Percentiles rank a stretch among this genome's conserved stretches.
phyloP scores from a whole-genome alignment of 2,329 filamentous ascomycete species.

The Sphaerulina vaccinii region DNA sequence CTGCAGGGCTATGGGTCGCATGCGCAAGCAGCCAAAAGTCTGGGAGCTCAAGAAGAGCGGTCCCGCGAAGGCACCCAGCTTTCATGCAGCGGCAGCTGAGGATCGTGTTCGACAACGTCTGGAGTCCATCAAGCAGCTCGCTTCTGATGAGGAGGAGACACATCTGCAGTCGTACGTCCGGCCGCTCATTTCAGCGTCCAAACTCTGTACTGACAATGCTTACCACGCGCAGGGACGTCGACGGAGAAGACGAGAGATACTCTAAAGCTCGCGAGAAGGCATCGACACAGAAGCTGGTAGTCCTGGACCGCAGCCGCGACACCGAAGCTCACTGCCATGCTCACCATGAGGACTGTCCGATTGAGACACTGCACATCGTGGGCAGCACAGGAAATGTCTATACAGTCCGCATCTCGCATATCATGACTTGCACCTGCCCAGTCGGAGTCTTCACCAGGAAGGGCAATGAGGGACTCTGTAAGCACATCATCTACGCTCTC shows the following conservation, averaged over 20 bases:
- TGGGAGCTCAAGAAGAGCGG: slow-evolving; percentile 6
- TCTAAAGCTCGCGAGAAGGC: slow-evolving; percentile 26
- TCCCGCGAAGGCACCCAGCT: slow-evolving; percentile 6
- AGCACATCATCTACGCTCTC: slow-evolving; percentile 63
- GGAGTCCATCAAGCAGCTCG: slow-evolving; percentile 12
- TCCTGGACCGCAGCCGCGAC: slow-evolving; percentile 52
- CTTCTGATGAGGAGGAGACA: slow-evolving; percentile 26
- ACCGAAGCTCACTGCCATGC: slow-evolving; percentile 48
- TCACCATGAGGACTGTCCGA: slow-evolving; percentile 48
- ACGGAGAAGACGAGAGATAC: slow-evolving; percentile 24
- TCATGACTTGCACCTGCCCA: slow-evolving; percentile 41
- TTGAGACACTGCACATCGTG: slow-evolving; percentile 58
- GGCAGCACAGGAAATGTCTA: slow-evolving; percentile 64
- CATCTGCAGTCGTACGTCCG: slow-evolving; percentile 26
- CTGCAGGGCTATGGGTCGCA: slow-evolving; percentile 1
- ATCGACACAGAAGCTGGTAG: slow-evolving; percentile 50
- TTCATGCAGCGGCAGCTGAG: slow-evolving; percentile 20
- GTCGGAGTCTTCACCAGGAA: slow-evolving; percentile 27
- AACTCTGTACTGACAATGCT: background rate
- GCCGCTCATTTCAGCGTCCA: background rate
- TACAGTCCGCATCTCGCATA: slow-evolving; percentile 52
- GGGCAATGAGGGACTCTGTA: slow-evolving; percentile 56
- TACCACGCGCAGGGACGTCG: slow-evolving; percentile 18
- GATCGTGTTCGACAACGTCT: slow-evolving; percentile 13
- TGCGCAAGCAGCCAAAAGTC: slow-evolving; percentile 11